Base-by-base conservation (phyloP, 2,329 filamentous ascomycete genomes). In the Aspergillus candidus region DNA sequence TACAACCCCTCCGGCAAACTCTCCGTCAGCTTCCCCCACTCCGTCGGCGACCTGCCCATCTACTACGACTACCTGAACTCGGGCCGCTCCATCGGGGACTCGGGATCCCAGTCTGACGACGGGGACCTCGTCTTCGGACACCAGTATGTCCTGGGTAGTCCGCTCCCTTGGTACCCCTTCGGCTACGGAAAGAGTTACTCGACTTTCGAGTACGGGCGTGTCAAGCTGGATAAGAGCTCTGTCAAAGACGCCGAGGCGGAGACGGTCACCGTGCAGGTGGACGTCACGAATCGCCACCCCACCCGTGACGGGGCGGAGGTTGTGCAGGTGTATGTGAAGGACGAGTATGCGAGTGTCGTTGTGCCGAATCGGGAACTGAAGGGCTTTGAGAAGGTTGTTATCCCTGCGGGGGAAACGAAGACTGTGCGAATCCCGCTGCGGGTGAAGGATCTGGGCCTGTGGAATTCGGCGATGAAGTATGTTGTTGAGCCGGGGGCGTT, bases 41-140 rank as follows among this genome's bases (percentile, higher is more conserved):
- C 80, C 49, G 76, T 87, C 12, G 83, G 83, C 17, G 80, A 79
- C 1, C 70, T 81, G 0, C 84, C 84, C 0, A 72, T 83, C 40
- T 86, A 82, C 69, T 88, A 88, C 60, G 82, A 88, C 58, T 82
- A 84, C 61, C 69, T 84, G 36, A 86, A 86, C 66, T 83, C 80
- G 0, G 83, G 76, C 0, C 76, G 83, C 4, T 61, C 65, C 12
- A 70, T 60, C 15, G 71, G 72, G 6, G 74, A 80, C 33, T 71
- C 78, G 0, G 82, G 83, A 0, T 63, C 65, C 1, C 65, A 73
- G 1, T 68, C 75, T 42, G 61, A 69, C 2, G 81, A 86, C 47
- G 81, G 81, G 2, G 81, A 77, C 0, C 61, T 86, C 38, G 66
- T 73, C 3, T 86, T 85, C 52, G 82, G 82, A 1, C 77, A 75